phyloP scores from a whole-genome alignment of 345 rosid genomes.

The Pistacia integerrima region DNA sequence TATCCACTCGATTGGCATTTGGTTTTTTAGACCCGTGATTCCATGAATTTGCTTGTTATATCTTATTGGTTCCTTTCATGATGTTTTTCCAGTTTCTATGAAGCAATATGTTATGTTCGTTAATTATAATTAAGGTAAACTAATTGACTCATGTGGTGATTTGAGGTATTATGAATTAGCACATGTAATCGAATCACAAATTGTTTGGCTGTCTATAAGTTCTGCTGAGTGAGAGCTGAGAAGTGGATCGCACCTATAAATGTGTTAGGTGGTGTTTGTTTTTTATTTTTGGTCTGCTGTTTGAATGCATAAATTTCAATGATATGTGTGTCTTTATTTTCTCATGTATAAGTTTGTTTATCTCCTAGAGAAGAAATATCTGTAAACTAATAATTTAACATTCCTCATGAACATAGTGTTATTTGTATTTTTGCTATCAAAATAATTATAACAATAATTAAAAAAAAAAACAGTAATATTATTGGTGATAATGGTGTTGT shows the following conservation, averaged over 20 bases:
- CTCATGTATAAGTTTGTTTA: no score
- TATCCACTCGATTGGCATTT: not conserved
- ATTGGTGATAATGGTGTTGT: no score
- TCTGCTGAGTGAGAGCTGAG: not conserved
- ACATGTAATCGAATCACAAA: not conserved
- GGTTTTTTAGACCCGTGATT: not conserved
- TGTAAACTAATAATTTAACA: no score
- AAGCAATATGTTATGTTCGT: not conserved
- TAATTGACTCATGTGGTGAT: not conserved
- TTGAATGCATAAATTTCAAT: not conserved
- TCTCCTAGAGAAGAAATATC: no score
- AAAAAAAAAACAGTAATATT: no score
- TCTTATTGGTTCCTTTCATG: no score
- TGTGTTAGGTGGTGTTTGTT: no score
- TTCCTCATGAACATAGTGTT: no score
- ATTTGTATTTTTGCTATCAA: no score
- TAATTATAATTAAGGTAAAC: not conserved
- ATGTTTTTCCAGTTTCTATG: not conserved
- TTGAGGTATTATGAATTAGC: not conserved
- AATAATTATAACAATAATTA: no score
- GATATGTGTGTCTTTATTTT: not conserved
- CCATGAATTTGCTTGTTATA: not conserved
- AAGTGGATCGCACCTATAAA: no score
- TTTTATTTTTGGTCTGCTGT: no score
- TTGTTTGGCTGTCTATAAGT: not conserved